Evolutionary conservation across 2,329 filamentous ascomycete genomes (phyloP).

Genomic region (Alternaria conjuncta): DNA sequence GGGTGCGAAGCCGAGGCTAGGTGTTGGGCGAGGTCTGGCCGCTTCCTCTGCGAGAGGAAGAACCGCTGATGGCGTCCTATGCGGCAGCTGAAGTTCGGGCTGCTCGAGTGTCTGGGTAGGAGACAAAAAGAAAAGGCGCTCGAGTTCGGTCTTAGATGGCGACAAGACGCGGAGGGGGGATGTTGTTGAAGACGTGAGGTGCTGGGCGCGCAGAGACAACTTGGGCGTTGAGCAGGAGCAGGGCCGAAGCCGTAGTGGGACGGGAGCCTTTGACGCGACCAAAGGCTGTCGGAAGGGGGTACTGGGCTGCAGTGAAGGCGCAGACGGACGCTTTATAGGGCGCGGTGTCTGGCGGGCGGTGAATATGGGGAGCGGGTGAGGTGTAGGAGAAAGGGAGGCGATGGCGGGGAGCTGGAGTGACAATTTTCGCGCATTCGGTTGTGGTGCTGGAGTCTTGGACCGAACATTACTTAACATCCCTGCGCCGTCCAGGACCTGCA

Average conservation of each 20-base stretch:
- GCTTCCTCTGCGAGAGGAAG: conserved; percentile 99
- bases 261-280: conserved; percentile 52
- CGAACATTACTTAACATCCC: conserved; percentile 18
- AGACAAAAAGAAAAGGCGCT: conserved; percentile 53
- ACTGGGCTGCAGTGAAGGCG: conserved; percentile 13
- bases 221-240: conserved; percentile 53
- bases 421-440: conserved; percentile 35
- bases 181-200: conserved; percentile 58
- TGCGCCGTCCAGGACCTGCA: conserved; percentile 7
- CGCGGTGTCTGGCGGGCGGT: conserved; percentile 13
- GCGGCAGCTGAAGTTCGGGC: conserved; percentile 89
- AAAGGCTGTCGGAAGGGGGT: conserved; percentile 42
- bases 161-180: conserved; percentile 53
- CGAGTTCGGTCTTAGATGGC: conserved; percentile 45
- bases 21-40: conserved; percentile 91
- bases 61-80: conserved; percentile 98
- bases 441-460: conserved; percentile 16
- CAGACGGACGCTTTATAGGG: conserved; percentile 17
- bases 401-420: conserved; percentile 21
- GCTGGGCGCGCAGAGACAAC: conserved; percentile 54
- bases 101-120: conserved; percentile 60
- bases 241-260: conserved; percentile 55
- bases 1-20: conserved; percentile 86
- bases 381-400: conserved; percentile 17
- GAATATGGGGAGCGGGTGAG: conserved; percentile 8